Evolutionary conservation across 805 yeast species (phyloP), one percentile per base, ranked within the genome.

Genomic region (Sugiyamaella boreocaroliniensis): DNA sequence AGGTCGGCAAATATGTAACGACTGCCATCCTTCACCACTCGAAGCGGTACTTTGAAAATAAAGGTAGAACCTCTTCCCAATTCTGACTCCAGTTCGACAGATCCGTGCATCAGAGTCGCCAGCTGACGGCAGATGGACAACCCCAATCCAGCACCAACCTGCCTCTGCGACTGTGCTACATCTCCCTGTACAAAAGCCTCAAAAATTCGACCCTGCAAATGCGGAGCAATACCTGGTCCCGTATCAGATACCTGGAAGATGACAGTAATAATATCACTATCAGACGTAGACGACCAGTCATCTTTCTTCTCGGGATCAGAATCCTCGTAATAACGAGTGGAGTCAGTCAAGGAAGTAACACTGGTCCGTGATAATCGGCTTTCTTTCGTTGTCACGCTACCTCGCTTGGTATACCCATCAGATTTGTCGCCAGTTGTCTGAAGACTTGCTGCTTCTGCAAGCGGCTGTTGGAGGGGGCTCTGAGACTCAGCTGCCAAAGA

Each of bases 151-250:
- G 97, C 93, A 59, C 99, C 99, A 54, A 98, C 97, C 64, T 86
- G 84, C 53, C 90, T 87, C 64, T 96, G 77, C 4, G 96, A 86
- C 26, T 89, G 74, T 0, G 97, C 89, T 67, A 89, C 96, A 64
- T 92, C 98, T 50, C 98, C 99, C 71, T 92, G 99, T 16, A 90
- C 89, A 72, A 92, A 92, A 1, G 98, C 97, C 63, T 93, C 97
- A 68, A 92, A 92, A 1, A 92, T 95, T 55, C 85, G 81, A 44
- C 82, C 82, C 63, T 87, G 97, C 51, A 89, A 68, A 1, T 83
- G 81, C 12, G 84, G 82, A 42, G 88, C 95, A 50, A 92, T 90
- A 55, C 99, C 99, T 0, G 97, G 90, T 2, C 99, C 98, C 0
- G 95, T 88, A 66, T 92, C 99, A 40, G 76, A 76, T 11, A 92